Base-by-base conservation (phyloP, 495 filamentous ascomycete species). In the Friedmanniomyces simplex region DNA sequence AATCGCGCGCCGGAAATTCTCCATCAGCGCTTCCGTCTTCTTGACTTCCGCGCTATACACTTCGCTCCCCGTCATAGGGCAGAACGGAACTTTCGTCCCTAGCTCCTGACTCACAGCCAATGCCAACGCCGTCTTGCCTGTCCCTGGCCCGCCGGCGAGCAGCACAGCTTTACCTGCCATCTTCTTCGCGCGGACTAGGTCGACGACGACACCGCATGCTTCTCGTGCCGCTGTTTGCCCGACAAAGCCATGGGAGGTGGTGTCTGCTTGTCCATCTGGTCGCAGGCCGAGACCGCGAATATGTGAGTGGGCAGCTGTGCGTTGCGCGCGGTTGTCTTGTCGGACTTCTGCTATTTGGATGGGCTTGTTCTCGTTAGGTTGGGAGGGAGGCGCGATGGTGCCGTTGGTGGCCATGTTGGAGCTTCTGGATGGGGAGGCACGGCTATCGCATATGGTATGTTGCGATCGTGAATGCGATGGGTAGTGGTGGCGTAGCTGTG, bases 11-110 rank as follows among this genome's bases (percentile, higher is more conserved):
- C 93, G 81, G 72, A 98, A 98, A 71, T 96, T 95, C 77, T 98
- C 93, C 89, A 96, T 96, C 67, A 98, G 75, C 37, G 93, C 86
- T 71, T 98, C 93, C 20, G 93, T 97, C 81, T 98, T 98, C 81
- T 96, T 96, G 57, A 98, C 88, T 72, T 98, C 93, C 39, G 91
- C 85, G 46, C 87, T 91, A 74, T 96, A 98, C 62, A 98, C 84
- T 67, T 98, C 93, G 72, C 90, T 96, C 58, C 89, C 93, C 28
- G 94, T 91, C 64, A 98, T 96, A 34, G 90, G 89, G 67, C 91
- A 95, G 69, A 98, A 98, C 5, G 93, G 93, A 52, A 98, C 94
- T 73, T 95, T 95, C 13, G 90, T 93, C 63, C 93, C 93, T 54
- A 98, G 81, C 69, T 96, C 91, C 69, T 96, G 91, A 64, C 86